Conservation (phyloP, 2,329 filamentous ascomycete species). For the Penicillium sp. region DNA sequence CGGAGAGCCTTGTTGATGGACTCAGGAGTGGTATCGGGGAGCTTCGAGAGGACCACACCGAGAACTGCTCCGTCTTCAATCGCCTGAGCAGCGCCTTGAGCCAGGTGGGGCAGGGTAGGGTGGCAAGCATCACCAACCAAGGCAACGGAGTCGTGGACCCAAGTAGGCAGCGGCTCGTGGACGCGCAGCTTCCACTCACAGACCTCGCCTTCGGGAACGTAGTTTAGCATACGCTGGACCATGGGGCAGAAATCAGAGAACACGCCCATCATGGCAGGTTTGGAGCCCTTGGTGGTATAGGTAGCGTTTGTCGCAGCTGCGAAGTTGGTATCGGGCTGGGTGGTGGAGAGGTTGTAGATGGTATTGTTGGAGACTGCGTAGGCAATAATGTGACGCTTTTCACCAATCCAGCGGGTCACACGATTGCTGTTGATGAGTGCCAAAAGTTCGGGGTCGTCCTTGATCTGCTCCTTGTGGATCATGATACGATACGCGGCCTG, state of each 20-base stretch:
- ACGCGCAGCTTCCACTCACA: constrained; percentile 59
- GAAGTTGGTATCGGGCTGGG: constrained; percentile 54
- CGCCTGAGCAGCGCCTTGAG: constrained; percentile 57
- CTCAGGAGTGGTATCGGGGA: constrained; percentile 41
- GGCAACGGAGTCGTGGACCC: constrained; percentile 48
- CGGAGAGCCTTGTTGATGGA: constrained; percentile 47
- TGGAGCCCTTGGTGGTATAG: constrained; percentile 56
- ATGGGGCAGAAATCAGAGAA: constrained; percentile 55
- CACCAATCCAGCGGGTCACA: constrained; percentile 58
- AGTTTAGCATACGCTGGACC: constrained; percentile 52
- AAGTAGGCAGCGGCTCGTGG: constrained; percentile 54
- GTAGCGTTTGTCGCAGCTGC: constrained; percentile 51
- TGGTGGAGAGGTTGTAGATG: constrained; percentile 59
- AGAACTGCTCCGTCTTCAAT: constrained; percentile 56
- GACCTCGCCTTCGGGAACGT: constrained; percentile 56
- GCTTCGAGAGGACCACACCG: constrained; percentile 42
- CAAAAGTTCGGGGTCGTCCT: constrained; percentile 45
- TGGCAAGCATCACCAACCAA: constrained; percentile 55
- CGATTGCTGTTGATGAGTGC: constrained; percentile 49
- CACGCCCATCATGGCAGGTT: constrained; percentile 52
- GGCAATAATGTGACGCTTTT: constrained; percentile 58
- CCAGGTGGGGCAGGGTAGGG: constrained; percentile 55
- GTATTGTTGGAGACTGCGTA: constrained; percentile 56
- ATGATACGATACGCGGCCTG: constrained; percentile 50
- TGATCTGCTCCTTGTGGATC: constrained; percentile 41